These are phyloP conservation scores for Vaccinium vitisidaea DNA, from an alignment of 148 eudicot species.

Conservation along the genomic window DNA sequence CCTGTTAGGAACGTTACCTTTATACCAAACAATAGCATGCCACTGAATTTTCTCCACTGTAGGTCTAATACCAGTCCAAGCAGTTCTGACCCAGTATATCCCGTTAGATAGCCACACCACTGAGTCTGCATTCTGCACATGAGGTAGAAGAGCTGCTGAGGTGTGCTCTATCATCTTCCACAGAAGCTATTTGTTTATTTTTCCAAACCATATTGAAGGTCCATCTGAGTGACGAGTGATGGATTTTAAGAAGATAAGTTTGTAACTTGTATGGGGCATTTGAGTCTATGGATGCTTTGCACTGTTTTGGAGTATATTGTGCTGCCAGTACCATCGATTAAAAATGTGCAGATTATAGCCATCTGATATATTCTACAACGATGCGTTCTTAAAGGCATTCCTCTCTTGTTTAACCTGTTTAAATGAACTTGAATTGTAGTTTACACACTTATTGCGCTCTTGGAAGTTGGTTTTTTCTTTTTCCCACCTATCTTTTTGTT, in stretches of 20 bases:
- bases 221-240: background rate
- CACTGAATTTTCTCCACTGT: background rate
- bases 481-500: background rate
- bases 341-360: background rate
- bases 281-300: background rate
- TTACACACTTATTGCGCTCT: background rate
- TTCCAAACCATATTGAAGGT: background rate
- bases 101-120: background rate
- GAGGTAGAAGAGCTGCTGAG: background rate
- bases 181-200: background rate
- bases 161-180: background rate
- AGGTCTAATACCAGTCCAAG: background rate
- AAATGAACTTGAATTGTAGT: background rate
- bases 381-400: background rate
- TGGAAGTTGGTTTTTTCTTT: background rate
- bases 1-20: background rate
- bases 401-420: background rate
- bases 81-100: background rate
- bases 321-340: background rate
- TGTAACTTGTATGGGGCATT: background rate
- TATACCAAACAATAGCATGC: background rate
- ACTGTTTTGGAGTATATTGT: constrained; percentile 1
- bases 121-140: background rate
- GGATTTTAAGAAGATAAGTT: background rate
- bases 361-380: background rate